Evolutionary conservation across 805 yeast species (phyloP), one percentile per base, ranked within the genome.

Genomic region (Yarrowia sp.): DNA sequence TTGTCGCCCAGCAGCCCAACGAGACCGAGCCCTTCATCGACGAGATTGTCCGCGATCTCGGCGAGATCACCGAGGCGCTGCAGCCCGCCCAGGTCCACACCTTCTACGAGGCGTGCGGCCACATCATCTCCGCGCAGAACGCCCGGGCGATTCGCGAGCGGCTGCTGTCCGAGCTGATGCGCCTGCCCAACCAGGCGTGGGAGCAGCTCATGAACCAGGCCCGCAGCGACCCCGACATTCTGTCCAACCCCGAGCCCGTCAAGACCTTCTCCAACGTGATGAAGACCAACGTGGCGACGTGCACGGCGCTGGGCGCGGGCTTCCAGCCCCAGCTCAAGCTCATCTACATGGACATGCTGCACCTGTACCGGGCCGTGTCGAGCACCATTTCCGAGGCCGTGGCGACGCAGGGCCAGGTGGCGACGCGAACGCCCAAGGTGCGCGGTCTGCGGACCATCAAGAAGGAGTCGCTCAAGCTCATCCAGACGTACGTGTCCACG

Each of bases 1-100:
- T 94, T 75, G 96, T 93, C 39, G 87, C 88, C 53, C 86, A 83
- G 67, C 97, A 93, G 75, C 82, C 84, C 19, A 87, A 86, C 66
- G 98, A 96, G 76, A 73, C 82, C 7, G 96, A 87, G 72, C 97
- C 98, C 18, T 93, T 93, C 70, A 88, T 94, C 67, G 89, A 88
- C 71, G 96, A 90, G 67, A 92, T 94, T 65, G 90, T 94, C 59
- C 79, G 84, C 65, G 86, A 86, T 69, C 87, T 94, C 65, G 94
- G 88, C 74, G 78, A 80, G 41, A 92, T 91, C 63, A 94, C 98
- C 3, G 89, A 88, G 63, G 98, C 94, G 72, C 80, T 94, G 70
- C 93, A 87, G 70, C 97, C 99, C 22, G 97, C 93, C 73, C 99
- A 94, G 75, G 96, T 94, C 25, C 99, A 94, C 73, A 91, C 97